Base-by-base conservation (phyloP, 768 basidiomycete species). In the Russula vinacea region DNA sequence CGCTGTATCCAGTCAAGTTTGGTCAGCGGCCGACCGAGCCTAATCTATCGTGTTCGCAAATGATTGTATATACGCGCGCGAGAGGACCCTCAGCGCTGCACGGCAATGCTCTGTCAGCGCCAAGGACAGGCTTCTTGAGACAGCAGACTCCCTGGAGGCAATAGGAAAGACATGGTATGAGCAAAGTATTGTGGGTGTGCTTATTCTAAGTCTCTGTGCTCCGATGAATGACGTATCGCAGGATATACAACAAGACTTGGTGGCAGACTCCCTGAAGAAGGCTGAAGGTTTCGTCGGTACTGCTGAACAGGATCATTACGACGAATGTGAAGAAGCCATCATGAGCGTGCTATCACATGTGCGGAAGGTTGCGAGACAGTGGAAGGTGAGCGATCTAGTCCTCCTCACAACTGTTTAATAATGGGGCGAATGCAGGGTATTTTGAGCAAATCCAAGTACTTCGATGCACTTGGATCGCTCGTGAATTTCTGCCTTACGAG, bases 1-100 rank as follows among this genome's bases (percentile, higher is more conserved):
- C 91, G 1, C 73, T 97, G 29, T 85, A 90, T 71, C 92, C 92
- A 14, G 79, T 89, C 42, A 79, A 79, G 39, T 84, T 84, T 64
- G 73, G 77, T 0, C 69, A 77, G 26, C 73, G 78, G 42, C 76
- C 80, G 0, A 76, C 86, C 11, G 83, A 83, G 22, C 40, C 54
- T 11, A 74, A 32, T 78, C 81, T 1, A 86, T 96, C 81, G 83
- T 84, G 55, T 89, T 89, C 72, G 86, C 90, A 19, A 97, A 97
- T 72, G 89, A 95, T 66, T 92, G 87, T 68, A 69, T 82, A 24
- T 91, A 88, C 72, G 79, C 95, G 32, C 79, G 79, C 35, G 57
- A 49, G 51, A 56, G 62, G 47, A 39, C 49, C 19, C 37, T 56
- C 35, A 37, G 40, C 11, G 55, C 58, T 33, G 78, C 76, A 62